Conservation (phyloP, 208 protist species). For the Trypanosoma platydactyli region DNA sequence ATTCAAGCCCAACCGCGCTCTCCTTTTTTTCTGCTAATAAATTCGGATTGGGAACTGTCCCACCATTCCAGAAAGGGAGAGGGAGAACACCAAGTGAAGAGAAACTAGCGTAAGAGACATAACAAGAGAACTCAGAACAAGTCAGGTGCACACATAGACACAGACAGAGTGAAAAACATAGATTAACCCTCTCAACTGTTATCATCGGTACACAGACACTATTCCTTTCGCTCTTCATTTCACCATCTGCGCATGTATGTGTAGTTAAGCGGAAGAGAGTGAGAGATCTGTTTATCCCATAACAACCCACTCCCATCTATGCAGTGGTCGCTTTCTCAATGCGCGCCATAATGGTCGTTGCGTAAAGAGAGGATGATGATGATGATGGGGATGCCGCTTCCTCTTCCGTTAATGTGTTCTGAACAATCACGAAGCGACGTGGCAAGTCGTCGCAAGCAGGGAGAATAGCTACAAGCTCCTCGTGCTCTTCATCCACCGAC, state of each 20-base stretch:
- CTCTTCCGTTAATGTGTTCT: constrained; percentile 18
- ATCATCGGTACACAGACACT: constrained; percentile 3
- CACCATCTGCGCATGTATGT: too few species aligned
- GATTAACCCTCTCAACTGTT: too few species aligned
- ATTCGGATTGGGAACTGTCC: too few species aligned
- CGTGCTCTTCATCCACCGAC: constrained; percentile 68
- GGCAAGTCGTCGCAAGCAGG: constrained; percentile 57
- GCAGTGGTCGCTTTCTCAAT: constrained; percentile 58
- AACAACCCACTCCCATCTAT: too few species aligned
- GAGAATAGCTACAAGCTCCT: constrained; percentile 71
- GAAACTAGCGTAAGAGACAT: too few species aligned
- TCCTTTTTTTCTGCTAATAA: background rate
- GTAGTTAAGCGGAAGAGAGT: too few species aligned
- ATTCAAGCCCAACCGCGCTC: too few species aligned
- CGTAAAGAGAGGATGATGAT: constrained; percentile 7
- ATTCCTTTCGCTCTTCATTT: constrained; percentile 23
- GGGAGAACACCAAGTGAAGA: too few species aligned
- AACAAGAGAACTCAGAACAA: constrained; percentile 11
- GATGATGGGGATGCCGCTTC: too few species aligned
- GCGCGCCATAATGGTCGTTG: background rate
- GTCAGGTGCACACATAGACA: constrained; percentile 3
- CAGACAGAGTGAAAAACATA: background rate
- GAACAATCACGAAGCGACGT: constrained; percentile 70
- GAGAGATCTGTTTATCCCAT: too few species aligned
- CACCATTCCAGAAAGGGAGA: too few species aligned